These are phyloP conservation scores for Alnus glutinosa DNA, from an alignment of 306 rosid genomes.

Conservation along the genomic window DNA sequence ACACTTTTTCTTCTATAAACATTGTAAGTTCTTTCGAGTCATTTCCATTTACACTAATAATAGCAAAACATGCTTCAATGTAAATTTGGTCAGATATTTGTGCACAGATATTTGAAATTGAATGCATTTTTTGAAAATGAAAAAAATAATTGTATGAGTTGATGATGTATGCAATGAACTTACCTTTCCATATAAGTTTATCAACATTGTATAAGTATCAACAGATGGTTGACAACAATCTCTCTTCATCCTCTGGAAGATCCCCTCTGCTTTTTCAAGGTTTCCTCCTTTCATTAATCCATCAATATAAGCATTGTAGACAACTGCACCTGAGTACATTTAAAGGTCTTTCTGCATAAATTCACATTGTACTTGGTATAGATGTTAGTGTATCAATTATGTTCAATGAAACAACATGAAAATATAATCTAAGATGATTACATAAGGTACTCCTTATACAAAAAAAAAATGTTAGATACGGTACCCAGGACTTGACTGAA, in stretches of 20 bases:
- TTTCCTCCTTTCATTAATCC: constrained; percentile 79
- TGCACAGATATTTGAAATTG: too few species aligned
- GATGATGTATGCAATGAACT: constrained; percentile 20
- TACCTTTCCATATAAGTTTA: constrained; percentile 88
- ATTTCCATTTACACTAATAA: neutral
- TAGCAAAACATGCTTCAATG: neutral
- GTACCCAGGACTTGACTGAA: neutral
- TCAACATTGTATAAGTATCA: constrained; percentile 77
- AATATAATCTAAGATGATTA: neutral
- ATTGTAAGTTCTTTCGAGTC: neutral
- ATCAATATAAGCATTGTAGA: constrained; percentile 79
- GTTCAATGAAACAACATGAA: neutral
- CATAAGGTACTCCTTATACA: too few species aligned
- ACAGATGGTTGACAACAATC: constrained; percentile 69
- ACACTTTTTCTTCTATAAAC: neutral
- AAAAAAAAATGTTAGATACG: neutral
- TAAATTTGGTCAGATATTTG: neutral
- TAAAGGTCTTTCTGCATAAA: constrained; percentile 15
- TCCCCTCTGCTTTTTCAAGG: constrained; percentile 67
- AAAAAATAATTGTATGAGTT: neutral
- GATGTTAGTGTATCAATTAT: neutral
- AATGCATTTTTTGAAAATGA: neutral
- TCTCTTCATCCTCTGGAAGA: constrained; percentile 79
- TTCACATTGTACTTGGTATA: neutral
- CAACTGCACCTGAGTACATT: constrained; percentile 62